phyloP scores from a whole-genome alignment of 345 rosid genomes.

The Gynandropsis gynandra region DNA sequence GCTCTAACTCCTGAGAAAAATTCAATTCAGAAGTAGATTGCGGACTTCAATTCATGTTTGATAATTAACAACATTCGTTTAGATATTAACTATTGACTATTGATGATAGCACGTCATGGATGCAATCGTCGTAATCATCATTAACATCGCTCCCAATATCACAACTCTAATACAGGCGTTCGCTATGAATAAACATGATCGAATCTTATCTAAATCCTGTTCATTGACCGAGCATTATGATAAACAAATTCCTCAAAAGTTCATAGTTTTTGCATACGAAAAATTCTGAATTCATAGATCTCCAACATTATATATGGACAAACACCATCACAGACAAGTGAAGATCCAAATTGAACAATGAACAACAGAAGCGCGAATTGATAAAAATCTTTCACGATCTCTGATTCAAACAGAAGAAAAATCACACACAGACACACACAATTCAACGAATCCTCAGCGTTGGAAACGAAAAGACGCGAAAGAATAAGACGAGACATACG shows the following conservation, averaged over 20 bases:
- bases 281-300: slow-evolving; percentile 13
- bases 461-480: neutral
- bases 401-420: slow-evolving; percentile 1
- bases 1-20: too few species aligned
- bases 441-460: slow-evolving; percentile 21
- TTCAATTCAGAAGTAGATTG: too few species aligned
- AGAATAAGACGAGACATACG: slow-evolving; percentile 7
- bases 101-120: slow-evolving; percentile 1
- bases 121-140: slow-evolving; percentile 3
- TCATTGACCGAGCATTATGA: slow-evolving; percentile 15
- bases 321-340: neutral
- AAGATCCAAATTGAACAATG: slow-evolving; percentile 9
- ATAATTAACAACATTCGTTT: neutral
- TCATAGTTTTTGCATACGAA: slow-evolving; percentile 18
- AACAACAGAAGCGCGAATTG: neutral
- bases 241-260: slow-evolving; percentile 4
- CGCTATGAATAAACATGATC: slow-evolving; percentile 4
- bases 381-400: neutral
- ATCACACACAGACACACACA: neutral
- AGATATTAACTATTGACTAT: neutral
- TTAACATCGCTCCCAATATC: slow-evolving; percentile 9
- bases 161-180: neutral
- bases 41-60: too few species aligned
- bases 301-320: neutral
- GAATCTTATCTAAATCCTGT: slow-evolving; percentile 8